A percentile compares a stretch with the other conserved stretches of the same genome.
Conservation (phyloP, 495 filamentous ascomycete genomes). For the Hypoxylon lenormandii region DNA sequence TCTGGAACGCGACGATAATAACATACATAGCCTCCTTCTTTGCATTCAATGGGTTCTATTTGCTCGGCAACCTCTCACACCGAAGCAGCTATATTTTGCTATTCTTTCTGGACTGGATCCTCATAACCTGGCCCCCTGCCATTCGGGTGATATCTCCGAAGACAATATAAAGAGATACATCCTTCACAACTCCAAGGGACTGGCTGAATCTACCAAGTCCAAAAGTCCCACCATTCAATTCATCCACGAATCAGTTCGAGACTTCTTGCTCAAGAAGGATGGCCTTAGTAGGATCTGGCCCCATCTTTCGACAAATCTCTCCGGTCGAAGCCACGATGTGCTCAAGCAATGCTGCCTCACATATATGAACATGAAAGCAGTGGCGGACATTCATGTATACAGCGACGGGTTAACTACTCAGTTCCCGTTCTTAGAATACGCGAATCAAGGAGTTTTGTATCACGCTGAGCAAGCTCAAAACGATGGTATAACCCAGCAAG, state of each 20-base stretch:
- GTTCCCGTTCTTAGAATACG: constrained; percentile 64
- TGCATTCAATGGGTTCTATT: constrained; percentile 60
- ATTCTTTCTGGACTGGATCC: constrained; percentile 50
- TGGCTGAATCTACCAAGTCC: constrained; percentile 51
- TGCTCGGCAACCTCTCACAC: constrained; percentile 48
- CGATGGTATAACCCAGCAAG: constrained; percentile 52
- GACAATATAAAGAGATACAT: constrained; percentile 48
- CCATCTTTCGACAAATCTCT: constrained; percentile 37
- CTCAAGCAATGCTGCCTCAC: constrained; percentile 54
- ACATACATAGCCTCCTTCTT: constrained; percentile 48
- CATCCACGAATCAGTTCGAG: constrained; percentile 59
- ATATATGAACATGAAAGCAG: constrained; percentile 19
- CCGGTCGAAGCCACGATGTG: constrained; percentile 50
- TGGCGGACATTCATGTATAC: background rate
- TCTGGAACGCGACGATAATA: constrained; percentile 48
- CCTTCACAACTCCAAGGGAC: constrained; percentile 53
- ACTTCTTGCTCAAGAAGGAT: constrained; percentile 50
- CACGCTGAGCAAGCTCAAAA: constrained; percentile 59
- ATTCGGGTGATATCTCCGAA: constrained; percentile 2
- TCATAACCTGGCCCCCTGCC: constrained; percentile 7
- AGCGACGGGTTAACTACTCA: constrained; percentile 34
- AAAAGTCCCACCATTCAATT: constrained; percentile 53
- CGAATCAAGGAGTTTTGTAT: constrained; percentile 55
- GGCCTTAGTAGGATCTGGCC: constrained; percentile 35
- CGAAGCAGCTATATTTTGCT: constrained; percentile 55